Conservation (phyloP, 345 rosid genomes). For the Salix brachista region DNA sequence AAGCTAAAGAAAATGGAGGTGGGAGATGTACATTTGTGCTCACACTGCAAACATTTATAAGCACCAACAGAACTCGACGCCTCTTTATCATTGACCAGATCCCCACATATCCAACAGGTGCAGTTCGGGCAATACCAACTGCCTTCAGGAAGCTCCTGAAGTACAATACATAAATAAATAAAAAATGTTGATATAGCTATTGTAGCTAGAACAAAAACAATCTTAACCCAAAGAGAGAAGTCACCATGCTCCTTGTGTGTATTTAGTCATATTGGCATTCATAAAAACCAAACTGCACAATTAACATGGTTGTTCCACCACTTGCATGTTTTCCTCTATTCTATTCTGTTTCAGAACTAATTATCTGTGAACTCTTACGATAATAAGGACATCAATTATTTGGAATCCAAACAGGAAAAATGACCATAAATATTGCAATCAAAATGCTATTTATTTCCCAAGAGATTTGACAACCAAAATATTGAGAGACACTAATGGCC, state of each 20-base stretch:
- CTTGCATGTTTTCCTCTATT: neutral
- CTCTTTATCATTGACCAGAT: conserved; percentile 56
- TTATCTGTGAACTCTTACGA: no score
- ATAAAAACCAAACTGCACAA: no score
- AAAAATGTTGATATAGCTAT: conserved; percentile 3
- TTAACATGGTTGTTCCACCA: neutral
- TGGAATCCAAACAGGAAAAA: no score
- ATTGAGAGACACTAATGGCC: neutral
- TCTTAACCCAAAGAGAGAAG: neutral
- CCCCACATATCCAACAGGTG: conserved; percentile 72
- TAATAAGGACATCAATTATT: no score
- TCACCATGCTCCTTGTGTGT: no score
- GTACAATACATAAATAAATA: conserved; percentile 12
- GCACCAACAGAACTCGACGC: conserved; percentile 38
- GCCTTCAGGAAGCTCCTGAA: conserved; percentile 87
- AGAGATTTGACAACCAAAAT: neutral
- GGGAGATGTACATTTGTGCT: conserved; percentile 63
- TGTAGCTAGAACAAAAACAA: conserved; percentile 11
- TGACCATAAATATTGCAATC: no score
- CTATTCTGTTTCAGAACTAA: neutral
- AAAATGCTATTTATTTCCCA: no score
- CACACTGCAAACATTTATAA: conserved; percentile 78
- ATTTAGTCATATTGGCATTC: no score
- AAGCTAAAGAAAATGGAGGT: conserved; percentile 4
- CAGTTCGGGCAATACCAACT: conserved; percentile 93